Base-by-base conservation (phyloP, 495 filamentous ascomycete genomes). In the Collariella sp. region DNA sequence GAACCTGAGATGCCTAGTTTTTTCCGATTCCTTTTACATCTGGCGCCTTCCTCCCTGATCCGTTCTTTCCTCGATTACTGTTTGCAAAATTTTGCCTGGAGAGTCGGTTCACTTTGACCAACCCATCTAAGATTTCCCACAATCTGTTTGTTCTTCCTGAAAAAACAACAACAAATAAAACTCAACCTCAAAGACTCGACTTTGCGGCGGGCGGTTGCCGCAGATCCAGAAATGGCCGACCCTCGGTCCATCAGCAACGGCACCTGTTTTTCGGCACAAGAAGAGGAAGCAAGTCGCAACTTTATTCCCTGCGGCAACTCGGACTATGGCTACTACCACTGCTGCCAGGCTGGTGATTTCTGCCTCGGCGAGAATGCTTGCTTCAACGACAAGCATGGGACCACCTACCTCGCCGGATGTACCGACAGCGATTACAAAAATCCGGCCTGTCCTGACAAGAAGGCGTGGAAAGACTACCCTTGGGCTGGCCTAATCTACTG, bases 261-360 rank as follows among this genome's bases (percentile, higher is more conserved):
- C 31, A 67, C 65, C 36, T 74, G 71, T 56, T 69, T 60, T 40
- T 65, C 41, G 7, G 54, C 46, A n/a, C 34, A 24, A 5, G 51
- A 52, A 6, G 40, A 43, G 7, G 5, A 42, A 16, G 12, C 57
- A 1, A 38, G 50, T 2, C 7, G 46, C 0, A 35, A 44, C 0
- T 72, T 66, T 39, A 64, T 72, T 5, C 66, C 70, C 36, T 72
- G 69, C 38, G 71, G 71, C 13, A 72, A 74, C 39, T 60, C 36
- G 19, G 70, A 52, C 3, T 20, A 55, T 23, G 71, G 71, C 1
- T 24, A 55, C 13, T 46, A 60, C 7, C 59, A 57, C n/a, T 73
- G 73, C 52, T 72, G 73, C 40, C 65, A 60, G 7, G 59, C 57
- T 20, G 68, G 66, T 12, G 68, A 71, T 33, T 55, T 52, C 12